phyloP scores from a whole-genome alignment of 805 yeast genomes.

The Metschnikowia colocasiae region DNA sequence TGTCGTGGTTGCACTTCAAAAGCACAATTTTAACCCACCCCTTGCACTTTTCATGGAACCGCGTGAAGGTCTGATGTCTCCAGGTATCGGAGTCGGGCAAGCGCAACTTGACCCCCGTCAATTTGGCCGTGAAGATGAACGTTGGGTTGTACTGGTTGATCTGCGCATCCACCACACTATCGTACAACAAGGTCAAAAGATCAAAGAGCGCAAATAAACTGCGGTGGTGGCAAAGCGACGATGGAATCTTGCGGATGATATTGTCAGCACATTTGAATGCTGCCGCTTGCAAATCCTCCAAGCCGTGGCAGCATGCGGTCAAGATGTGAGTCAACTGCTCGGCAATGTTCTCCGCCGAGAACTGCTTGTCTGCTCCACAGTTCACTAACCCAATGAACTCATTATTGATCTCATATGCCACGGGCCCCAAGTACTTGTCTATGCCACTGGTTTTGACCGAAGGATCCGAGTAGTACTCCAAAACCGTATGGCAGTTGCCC shows the following conservation, averaged over 20 bases:
- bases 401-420: constrained; percentile 57
- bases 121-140: constrained; percentile 50
- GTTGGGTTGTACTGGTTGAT: constrained; percentile 81
- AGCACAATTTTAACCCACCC: constrained; percentile 65
- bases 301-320: constrained; percentile 72
- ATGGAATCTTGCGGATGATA: constrained; percentile 64
- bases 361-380: constrained; percentile 50
- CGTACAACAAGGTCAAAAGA: constrained; percentile 69
- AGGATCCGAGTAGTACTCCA: constrained; percentile 83
- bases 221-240: constrained; percentile 68
- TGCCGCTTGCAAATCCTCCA: constrained; percentile 66
- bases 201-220: constrained; percentile 80
- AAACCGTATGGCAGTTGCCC: constrained; percentile 77
- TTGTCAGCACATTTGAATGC: constrained; percentile 76
- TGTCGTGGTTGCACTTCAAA: constrained; percentile 61
- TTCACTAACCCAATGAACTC: constrained; percentile 53
- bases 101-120: constrained; percentile 47
- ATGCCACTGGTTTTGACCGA: constrained; percentile 65
- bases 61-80: constrained; percentile 64
- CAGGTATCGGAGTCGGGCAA: constrained; percentile 75
- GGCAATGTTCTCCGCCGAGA: constrained; percentile 56
- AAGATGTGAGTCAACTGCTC: constrained; percentile 66
- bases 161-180: constrained; percentile 79
- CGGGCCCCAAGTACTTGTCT: constrained; percentile 61
- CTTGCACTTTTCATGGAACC: constrained; percentile 55